Conservation (phyloP, 2,329 filamentous ascomycete species). For the Lachnellula cervina region DNA sequence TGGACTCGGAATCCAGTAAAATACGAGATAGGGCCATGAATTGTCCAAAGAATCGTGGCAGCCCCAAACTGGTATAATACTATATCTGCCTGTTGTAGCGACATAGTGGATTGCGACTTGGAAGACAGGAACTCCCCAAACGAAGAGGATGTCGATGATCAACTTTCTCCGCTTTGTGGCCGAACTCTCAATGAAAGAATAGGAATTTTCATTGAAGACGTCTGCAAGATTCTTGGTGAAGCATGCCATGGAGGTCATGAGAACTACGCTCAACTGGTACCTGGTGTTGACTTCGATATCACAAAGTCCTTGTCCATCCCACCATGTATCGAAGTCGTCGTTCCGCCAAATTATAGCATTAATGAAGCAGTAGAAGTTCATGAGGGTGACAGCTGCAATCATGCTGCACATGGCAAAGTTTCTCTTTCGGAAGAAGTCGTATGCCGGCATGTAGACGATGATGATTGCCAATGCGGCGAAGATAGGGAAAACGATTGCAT, state of each 20-base stretch:
- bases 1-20: slow-evolving; percentile 52
- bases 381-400: slow-evolving; percentile 49
- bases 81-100: slow-evolving; percentile 55
- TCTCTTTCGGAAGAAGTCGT: slow-evolving; percentile 54
- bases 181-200: slow-evolving; percentile 45
- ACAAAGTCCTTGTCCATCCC: slow-evolving; percentile 53
- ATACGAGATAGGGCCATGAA: slow-evolving; percentile 52
- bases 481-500: slow-evolving; percentile 41
- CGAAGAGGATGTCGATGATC: slow-evolving; percentile 49
- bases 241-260: slow-evolving; percentile 49
- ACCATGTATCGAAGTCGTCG: slow-evolving; percentile 52
- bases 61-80: slow-evolving; percentile 52
- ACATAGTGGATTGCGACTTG: slow-evolving; percentile 54
- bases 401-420: slow-evolving; percentile 57
- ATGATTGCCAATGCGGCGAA: slow-evolving; percentile 46
- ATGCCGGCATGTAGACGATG: slow-evolving; percentile 51
- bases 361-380: slow-evolving; percentile 53
- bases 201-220: slow-evolving; percentile 55
- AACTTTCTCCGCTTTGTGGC: slow-evolving; percentile 42
- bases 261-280: slow-evolving; percentile 46
- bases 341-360: slow-evolving; percentile 62
- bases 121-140: slow-evolving; percentile 49
- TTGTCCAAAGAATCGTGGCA: slow-evolving; percentile 50
- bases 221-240: slow-evolving; percentile 56
- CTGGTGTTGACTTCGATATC: slow-evolving; percentile 59